Base-by-base conservation (phyloP, 139 green algal genomes). In the Diplosphaera chodatii region DNA sequence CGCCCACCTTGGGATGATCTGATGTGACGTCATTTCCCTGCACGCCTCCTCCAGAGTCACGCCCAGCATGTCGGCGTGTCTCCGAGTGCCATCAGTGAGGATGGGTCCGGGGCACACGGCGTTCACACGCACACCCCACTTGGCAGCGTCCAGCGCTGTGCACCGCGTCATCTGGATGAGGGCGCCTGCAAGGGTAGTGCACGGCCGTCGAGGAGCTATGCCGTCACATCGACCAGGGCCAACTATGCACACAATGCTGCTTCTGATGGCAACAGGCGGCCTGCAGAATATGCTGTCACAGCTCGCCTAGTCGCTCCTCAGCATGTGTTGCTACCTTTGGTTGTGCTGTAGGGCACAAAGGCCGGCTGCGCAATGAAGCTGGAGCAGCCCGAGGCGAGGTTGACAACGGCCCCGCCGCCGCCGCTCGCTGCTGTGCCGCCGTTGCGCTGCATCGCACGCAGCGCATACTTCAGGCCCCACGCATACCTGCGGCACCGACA, bases 71-170 rank as follows among this genome's bases (percentile, higher is more conserved):
- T 40, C 74, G 37, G 74, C 74, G 55, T 79, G 77, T 18, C 59
- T 30, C 30, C 40, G n/a, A 10, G 77, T 76, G n/a, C 64, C 69
- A 15, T 78, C 65, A 10, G 77, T 82, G 32, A 72, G 32, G 5
- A 78, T 75, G 3, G 73, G 73, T 0, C 77, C 77, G 0, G 77
- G 77, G 29, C 33, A 64, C 5, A 82, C 68, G 0, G 71, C 64
- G 59, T 82, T 82, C 3, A 79, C 74, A 31, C 74, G 68, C n/a
- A 82, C 71, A n/a, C 48, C 41, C 25, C 66, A 29, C 29, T 78
- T 40, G 13, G 63, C 77, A 3, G 75, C 41, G 62, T 82, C 72
- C 20, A 78, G 21, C 1, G 77, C 77, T 15, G 37, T 37, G 32
- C 66, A 74, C 31, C 56, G 64, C 23, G 72, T 78, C 32, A 82